Percentiles rank a stretch among this genome's conserved stretches.
These are phyloP conservation scores for Byssothecium circinans DNA, from an alignment of 2,329 filamentous ascomycete genomes.

Conservation along the genomic window DNA sequence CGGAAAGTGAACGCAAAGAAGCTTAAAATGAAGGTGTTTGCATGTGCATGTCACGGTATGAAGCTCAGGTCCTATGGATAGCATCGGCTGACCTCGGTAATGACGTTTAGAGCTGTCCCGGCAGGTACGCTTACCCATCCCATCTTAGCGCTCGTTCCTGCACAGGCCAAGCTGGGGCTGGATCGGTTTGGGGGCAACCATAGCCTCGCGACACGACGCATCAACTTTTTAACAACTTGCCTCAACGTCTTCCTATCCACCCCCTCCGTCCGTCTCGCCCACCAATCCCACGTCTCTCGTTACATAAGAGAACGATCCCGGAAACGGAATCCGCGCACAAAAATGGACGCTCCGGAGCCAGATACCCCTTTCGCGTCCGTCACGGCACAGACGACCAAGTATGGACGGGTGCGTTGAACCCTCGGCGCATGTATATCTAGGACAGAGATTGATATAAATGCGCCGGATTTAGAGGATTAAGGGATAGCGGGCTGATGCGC, in stretches of 20 bases:
- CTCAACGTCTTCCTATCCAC: conserved; percentile 23
- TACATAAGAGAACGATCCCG: background rate
- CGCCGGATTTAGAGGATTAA: conserved; percentile 2
- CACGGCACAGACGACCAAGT: conserved; percentile 76
- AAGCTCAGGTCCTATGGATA: conserved; percentile 19
- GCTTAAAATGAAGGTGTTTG: too few relatives aligned
- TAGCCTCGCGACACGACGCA: conserved; percentile 30
- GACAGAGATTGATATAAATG: background rate
- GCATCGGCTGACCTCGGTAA: conserved; percentile 34
- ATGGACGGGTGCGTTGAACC: conserved; percentile 65
- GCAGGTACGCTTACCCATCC: conserved; percentile 1
- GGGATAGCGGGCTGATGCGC: conserved; percentile 16
- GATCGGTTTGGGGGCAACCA: conserved; percentile 9
- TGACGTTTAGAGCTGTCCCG: conserved; percentile 17
- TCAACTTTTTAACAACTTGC: conserved; percentile 31
- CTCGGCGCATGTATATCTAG: conserved; percentile 3
- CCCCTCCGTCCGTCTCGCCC: conserved; percentile 4
- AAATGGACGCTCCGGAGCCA: conserved; percentile 84
- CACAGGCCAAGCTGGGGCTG: conserved; percentile 4
- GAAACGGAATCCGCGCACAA: conserved; percentile 5
- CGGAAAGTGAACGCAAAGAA: conserved; percentile 1
- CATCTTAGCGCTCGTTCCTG: conserved; percentile 6
- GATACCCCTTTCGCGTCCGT: conserved; percentile 93
- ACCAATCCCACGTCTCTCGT: background rate
- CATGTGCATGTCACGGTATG: background rate